Evolutionary conservation across 441 rosid species (phyloP).

Genomic region (Euphorbia schlechtendalii): DNA sequence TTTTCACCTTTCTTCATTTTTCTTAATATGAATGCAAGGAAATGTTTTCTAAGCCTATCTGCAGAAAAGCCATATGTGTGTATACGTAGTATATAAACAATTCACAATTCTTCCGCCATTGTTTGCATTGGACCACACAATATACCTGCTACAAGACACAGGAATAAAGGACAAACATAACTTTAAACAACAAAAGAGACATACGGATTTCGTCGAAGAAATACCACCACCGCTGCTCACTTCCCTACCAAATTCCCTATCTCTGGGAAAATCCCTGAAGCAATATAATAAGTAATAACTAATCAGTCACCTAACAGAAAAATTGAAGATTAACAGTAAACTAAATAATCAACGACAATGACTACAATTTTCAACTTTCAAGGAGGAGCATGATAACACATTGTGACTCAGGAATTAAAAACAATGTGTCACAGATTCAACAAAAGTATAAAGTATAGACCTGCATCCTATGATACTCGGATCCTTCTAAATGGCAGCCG

Average conservation of each 20-base stretch:
- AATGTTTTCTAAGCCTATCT: background rate
- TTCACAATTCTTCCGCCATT: too few species aligned
- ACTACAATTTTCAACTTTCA: background rate
- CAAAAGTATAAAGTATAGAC: background rate
- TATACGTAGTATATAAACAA: too few species aligned
- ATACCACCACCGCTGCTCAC: conserved; percentile 51
- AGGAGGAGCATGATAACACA: background rate
- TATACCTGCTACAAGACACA: too few species aligned
- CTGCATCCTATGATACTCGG: too few species aligned
- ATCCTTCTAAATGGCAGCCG: too few species aligned
- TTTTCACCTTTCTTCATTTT: too few species aligned
- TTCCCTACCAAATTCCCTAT: conserved; percentile 68
- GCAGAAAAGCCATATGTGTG: too few species aligned
- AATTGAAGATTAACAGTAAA: too few species aligned
- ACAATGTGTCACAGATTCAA: background rate
- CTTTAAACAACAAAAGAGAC: conserved; percentile 29
- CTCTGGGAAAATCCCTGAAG: conserved; percentile 67
- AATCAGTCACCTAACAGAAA: background rate
- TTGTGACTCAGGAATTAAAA: background rate
- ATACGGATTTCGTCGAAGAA: conserved; percentile 74
- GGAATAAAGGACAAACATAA: conserved; percentile 16
- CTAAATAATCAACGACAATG: too few species aligned
- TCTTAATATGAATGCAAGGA: background rate
- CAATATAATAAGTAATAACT: conserved; percentile 1
- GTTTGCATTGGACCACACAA: conserved; percentile 13